A percentile compares a stretch with the other conserved stretches of the same genome.
These are phyloP conservation scores for Aspergillus steynii DNA, from an alignment of 495 filamentous ascomycete genomes.

Conservation along the genomic window DNA sequence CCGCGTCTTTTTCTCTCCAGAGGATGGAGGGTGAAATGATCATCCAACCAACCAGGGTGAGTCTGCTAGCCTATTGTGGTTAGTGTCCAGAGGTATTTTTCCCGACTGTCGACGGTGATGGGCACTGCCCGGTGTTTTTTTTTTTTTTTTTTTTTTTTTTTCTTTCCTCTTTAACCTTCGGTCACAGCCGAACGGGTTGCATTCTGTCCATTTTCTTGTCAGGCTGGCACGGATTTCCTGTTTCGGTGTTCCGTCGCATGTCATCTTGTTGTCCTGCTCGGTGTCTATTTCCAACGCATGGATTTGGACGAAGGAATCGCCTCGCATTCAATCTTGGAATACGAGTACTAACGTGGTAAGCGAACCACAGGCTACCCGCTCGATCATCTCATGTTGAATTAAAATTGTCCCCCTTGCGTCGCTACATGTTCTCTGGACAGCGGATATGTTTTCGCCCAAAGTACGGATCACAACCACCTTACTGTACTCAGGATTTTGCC, in stretches of 20 bases:
- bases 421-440: not conserved
- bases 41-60: not conserved
- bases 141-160: too few relatives aligned
- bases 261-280: not conserved
- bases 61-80: not conserved
- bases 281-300: too few relatives aligned
- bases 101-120: not conserved
- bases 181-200: slow-evolving; percentile 4
- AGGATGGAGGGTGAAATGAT: not conserved
- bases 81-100: not conserved
- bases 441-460: too few relatives aligned
- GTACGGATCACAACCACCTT: too few relatives aligned
- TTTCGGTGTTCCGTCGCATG: slow-evolving; percentile 8
- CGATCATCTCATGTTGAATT: not conserved
- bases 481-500: not conserved
- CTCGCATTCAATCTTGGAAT: too few relatives aligned
- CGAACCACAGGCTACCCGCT: too few relatives aligned
- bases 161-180: not conserved
- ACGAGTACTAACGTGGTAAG: not conserved
- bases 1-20: not conserved
- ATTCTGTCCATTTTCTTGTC: not conserved
- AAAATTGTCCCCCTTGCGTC: not conserved
- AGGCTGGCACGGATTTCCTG: slow-evolving; percentile 7
- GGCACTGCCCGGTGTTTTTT: not conserved
- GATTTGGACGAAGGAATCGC: too few relatives aligned